Percentiles rank a stretch among this genome's conserved stretches.
These are phyloP conservation scores for Amaranthus tricolor DNA, from an alignment of 179 eudicot species.

Conservation along the genomic window DNA sequence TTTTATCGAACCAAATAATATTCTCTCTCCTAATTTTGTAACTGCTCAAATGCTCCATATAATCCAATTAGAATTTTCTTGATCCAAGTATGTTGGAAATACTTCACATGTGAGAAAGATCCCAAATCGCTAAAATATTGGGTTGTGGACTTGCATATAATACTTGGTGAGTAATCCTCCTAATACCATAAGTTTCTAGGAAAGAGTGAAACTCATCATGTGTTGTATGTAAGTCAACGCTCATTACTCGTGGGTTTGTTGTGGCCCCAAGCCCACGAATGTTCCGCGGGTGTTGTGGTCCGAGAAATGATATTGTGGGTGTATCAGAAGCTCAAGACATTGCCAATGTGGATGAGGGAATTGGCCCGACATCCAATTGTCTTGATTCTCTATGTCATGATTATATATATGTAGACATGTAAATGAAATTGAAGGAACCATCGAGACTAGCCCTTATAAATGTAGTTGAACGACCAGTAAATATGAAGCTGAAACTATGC, in stretches of 20 bases:
- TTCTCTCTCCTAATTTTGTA: too few relatives aligned
- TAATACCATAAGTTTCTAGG: too few relatives aligned
- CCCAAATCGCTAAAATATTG: too few relatives aligned
- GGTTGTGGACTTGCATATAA: too few relatives aligned
- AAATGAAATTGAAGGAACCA: conserved; percentile 30
- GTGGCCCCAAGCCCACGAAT: too few relatives aligned
- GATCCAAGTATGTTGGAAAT: conserved; percentile 13
- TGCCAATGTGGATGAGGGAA: conserved; percentile 33
- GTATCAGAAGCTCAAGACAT: conserved; percentile 39
- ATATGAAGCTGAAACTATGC: conserved; percentile 51
- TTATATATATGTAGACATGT: conserved; percentile 23
- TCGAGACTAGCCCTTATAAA: conserved; percentile 48
- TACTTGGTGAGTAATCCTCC: too few relatives aligned
- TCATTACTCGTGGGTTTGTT: too few relatives aligned
- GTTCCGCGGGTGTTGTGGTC: conserved; percentile 12
- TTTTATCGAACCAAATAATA: too few relatives aligned
- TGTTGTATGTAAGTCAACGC: too few relatives aligned
- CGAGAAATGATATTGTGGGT: conserved; percentile 30
- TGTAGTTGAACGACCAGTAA: conserved; percentile 26
- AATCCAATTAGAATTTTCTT: conserved; percentile 48
- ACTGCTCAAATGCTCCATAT: too few relatives aligned
- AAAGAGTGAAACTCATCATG: too few relatives aligned
- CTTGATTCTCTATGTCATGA: conserved; percentile 30
- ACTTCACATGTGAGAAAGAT: too few relatives aligned
- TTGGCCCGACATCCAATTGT: conserved; percentile 28